These are phyloP conservation scores for Keithomyces neogunnii DNA, from an alignment of 2,329 filamentous ascomycete genomes.

Conservation along the genomic window DNA sequence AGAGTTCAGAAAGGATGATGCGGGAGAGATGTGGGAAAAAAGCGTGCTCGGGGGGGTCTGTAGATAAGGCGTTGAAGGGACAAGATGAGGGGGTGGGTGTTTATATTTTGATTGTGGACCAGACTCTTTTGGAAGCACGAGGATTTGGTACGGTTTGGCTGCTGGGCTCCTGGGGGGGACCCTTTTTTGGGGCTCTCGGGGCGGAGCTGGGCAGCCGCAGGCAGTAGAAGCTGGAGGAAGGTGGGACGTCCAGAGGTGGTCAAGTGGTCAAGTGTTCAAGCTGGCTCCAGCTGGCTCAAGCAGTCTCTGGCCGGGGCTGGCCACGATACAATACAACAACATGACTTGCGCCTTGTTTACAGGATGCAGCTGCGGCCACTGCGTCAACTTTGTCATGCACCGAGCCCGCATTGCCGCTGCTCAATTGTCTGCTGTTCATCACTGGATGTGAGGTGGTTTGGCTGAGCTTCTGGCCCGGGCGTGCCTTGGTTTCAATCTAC, in stretches of 20 bases:
- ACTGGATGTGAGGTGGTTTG: too few species aligned
- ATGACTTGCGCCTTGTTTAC: too few species aligned
- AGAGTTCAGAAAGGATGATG: conserved; percentile 12
- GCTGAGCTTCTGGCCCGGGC: too few species aligned
- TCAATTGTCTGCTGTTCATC: too few species aligned
- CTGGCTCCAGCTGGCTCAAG: neutral
- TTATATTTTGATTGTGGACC: conserved; percentile 23
- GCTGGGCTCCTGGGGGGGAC: neutral
- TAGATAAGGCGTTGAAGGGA: conserved; percentile 15
- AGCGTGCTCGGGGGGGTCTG: conserved; percentile 10
- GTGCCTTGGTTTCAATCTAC: too few species aligned
- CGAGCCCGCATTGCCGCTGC: too few species aligned
- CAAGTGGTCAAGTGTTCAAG: neutral
- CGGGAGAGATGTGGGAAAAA: conserved; percentile 14
- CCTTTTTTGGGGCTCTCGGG: neutral
- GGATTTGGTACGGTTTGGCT: conserved; percentile 5
- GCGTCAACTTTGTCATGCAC: too few species aligned
- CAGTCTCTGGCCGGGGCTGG: neutral
- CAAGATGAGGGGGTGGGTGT: conserved; percentile 19
- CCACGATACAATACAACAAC: neutral
- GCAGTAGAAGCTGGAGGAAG: neutral
- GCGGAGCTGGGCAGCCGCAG: conserved; percentile 3
- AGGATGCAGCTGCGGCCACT: too few species aligned
- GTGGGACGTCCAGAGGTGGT: neutral
- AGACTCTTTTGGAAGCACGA: conserved; percentile 10